These are phyloP conservation scores for Trichoderma sp. DNA, from an alignment of 2,329 filamentous ascomycete species.

Conservation along the genomic window DNA sequence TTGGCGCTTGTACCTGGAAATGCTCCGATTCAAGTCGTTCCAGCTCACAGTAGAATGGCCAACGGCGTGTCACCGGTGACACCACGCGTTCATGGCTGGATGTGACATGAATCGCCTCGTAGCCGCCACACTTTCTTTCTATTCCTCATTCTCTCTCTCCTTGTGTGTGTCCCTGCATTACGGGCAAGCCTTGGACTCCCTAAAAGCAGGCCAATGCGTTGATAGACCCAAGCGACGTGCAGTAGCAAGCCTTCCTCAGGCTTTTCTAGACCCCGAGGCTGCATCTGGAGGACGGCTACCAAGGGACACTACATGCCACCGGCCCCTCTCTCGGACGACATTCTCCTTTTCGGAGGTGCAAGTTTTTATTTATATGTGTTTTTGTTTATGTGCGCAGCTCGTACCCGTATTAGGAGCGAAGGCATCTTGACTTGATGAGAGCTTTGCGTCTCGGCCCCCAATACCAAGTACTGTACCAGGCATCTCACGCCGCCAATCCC, in stretches of 20 bases:
- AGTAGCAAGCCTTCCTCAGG: neutral
- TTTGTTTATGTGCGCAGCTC: neutral
- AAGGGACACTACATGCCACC: neutral
- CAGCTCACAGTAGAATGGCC: neutral
- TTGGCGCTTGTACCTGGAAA: neutral
- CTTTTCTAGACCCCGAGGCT: neutral
- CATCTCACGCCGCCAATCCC: neutral
- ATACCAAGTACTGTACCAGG: neutral
- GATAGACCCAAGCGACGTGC: neutral
- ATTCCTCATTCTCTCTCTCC: neutral
- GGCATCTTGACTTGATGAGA: neutral
- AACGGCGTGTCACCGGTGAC: neutral
- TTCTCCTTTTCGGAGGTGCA: neutral
- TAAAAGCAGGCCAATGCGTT: neutral
- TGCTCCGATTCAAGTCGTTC: neutral
- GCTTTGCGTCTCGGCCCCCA: neutral
- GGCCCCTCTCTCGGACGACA: neutral
- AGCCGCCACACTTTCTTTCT: neutral
- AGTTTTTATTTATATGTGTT: neutral
- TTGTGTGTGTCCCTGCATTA: conserved; percentile 2
- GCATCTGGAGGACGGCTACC: neutral
- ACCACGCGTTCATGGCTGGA: neutral
- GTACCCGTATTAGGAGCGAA: neutral
- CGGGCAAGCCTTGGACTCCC: neutral
- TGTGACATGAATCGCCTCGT: neutral